Conservation (phyloP, 2,329 filamentous ascomycete genomes). For the Phialophora chinensis region DNA sequence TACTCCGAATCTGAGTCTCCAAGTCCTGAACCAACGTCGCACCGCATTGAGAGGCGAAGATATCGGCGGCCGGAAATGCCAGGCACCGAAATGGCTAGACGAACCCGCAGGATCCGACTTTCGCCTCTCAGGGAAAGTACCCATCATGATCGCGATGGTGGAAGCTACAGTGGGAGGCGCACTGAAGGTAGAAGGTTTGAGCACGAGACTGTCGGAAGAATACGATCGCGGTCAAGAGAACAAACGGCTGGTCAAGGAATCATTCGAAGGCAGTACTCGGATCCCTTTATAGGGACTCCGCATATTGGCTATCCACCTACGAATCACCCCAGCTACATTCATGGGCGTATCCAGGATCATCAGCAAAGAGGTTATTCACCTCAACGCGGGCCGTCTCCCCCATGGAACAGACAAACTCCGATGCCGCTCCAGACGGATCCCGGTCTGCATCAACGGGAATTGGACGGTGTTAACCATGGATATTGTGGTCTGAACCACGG, state of each 20-base stretch:
- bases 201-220: slow-evolving; percentile 4
- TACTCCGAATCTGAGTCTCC: slow-evolving; percentile 20
- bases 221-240: slow-evolving; percentile 9
- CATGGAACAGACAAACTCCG: not conserved
- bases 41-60: slow-evolving; percentile 3
- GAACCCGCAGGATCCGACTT: slow-evolving; percentile 19
- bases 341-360: slow-evolving; percentile 1
- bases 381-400: slow-evolving; percentile 22
- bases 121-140: slow-evolving; percentile 23
- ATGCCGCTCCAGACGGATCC: not conserved
- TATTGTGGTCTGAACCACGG: not conserved
- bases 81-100: slow-evolving; percentile 2
- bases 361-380: slow-evolving; percentile 19
- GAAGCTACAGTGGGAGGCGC: slow-evolving; percentile 1
- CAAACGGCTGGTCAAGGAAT: slow-evolving; percentile 10
- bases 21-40: slow-evolving; percentile 5
- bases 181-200: slow-evolving; percentile 20
- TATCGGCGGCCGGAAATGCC: slow-evolving; percentile 13
- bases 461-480: not conserved
- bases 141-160: slow-evolving; percentile 8
- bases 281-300: slow-evolving; percentile 12
- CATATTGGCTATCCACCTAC: slow-evolving; percentile 5
- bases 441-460: not conserved
- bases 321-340: slow-evolving; percentile 12
- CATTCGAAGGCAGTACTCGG: slow-evolving; percentile 21